A percentile compares a stretch with the other conserved stretches of the same genome.
Conservation (phyloP, 148 eudicot genomes). For the Rhododendron kiyosumense region DNA sequence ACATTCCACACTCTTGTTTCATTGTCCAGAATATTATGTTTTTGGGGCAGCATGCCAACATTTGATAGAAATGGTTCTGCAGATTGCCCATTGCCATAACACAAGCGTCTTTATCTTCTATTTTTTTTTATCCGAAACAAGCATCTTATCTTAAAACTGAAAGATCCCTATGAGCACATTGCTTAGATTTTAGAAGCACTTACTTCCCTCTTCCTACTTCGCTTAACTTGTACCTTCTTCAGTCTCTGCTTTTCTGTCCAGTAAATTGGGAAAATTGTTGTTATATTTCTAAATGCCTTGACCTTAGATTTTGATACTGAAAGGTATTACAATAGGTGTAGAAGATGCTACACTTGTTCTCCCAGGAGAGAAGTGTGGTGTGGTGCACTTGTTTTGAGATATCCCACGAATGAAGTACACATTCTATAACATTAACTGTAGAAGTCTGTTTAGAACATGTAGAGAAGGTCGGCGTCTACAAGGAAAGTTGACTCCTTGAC, state of each 20-base stretch:
- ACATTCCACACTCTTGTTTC: not conserved
- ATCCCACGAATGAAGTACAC: not conserved
- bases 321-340: too few species aligned
- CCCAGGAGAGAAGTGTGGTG: too few species aligned
- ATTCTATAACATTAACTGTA: not conserved
- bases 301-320: not conserved
- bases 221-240: not conserved
- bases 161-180: not conserved
- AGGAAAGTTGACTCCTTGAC: too few species aligned
- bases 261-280: not conserved
- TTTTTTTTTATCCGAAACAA: too few species aligned
- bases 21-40: not conserved
- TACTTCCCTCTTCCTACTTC: not conserved
- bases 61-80: not conserved
- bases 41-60: not conserved
- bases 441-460: not conserved
- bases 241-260: not conserved
- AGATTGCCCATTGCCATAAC: not conserved
- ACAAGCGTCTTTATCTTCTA: not conserved
- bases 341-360: too few species aligned
- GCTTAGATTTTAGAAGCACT: conserved; percentile 1
- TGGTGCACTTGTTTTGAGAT: not conserved
- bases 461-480: too few species aligned
- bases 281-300: not conserved
- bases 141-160: not conserved